Conservation (phyloP, 352 stramenopile species). For the Phytophthora fragariae region DNA sequence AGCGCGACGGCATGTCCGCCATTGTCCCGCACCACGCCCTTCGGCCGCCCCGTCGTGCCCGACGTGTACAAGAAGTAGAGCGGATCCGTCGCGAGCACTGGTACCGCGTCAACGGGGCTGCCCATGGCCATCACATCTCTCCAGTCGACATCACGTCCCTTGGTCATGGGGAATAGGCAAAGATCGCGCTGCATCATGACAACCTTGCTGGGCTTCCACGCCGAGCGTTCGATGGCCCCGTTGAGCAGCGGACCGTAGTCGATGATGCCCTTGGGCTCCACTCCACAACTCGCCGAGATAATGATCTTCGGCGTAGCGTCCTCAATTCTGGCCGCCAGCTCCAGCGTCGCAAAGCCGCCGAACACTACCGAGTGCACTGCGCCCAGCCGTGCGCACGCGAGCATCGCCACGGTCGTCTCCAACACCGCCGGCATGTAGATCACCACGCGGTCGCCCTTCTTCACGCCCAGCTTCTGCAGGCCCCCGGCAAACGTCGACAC, state of each 20-base stretch:
- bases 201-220: conserved; percentile 61
- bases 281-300: conserved; percentile 72
- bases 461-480: conserved; percentile 62
- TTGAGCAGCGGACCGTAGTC: conserved; percentile 82
- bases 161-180: conserved; percentile 54
- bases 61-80: conserved; percentile 89
- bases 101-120: conserved; percentile 47
- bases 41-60: conserved; percentile 75
- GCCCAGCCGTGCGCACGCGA: conserved; percentile 97
- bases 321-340: conserved; percentile 86
- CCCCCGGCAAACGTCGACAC: conserved; percentile 71
- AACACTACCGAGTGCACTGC: conserved; percentile 95
- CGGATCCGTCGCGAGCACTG: conserved; percentile 65
- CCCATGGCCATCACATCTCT: conserved; percentile 56
- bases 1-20: conserved; percentile 84
- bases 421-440: conserved; percentile 98
- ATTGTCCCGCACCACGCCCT: conserved; percentile 82
- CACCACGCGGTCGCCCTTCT: conserved; percentile 93
- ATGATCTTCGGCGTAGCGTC: conserved; percentile 85
- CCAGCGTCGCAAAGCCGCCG: conserved; percentile 86
- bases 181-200: conserved; percentile 81
- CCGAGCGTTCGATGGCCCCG: conserved; percentile 67
- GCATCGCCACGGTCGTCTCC: conserved; percentile 96
- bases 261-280: conserved; percentile 80
- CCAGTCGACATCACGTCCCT: conserved; percentile 61